Percentiles rank a stretch among this genome's conserved stretches.
These are phyloP conservation scores for Furcasterigmium furcatum DNA, from an alignment of 2,329 filamentous ascomycete species.

Conservation along the genomic window DNA sequence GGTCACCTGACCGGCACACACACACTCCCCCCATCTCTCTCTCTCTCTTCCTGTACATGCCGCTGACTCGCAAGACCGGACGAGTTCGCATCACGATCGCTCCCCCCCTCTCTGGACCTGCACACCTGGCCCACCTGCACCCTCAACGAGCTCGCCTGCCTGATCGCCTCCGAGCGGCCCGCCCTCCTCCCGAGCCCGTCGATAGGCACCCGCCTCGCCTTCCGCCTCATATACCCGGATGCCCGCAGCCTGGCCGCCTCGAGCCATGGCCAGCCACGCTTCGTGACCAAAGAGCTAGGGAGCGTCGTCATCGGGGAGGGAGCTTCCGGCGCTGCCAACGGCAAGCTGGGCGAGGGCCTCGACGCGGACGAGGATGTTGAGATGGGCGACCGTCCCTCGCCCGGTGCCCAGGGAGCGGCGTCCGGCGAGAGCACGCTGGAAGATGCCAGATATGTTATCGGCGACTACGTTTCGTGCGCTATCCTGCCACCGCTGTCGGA, in stretches of 20 bases:
- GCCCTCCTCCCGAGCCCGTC: constrained; percentile 68
- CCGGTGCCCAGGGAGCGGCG: constrained; percentile 30
- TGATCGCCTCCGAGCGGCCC: constrained; percentile 62
- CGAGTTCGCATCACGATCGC: constrained; percentile 60
- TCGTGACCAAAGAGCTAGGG: constrained; percentile 77
- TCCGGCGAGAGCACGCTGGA: constrained; percentile 67
- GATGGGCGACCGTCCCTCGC: constrained; percentile 17
- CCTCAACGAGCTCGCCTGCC: constrained; percentile 74
- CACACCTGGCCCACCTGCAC: constrained; percentile 86
- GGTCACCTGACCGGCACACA: not conserved
- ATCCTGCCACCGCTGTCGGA: constrained; percentile 73
- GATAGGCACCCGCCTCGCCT: constrained; percentile 81
- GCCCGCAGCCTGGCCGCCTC: constrained; percentile 33
- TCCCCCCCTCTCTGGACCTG: constrained; percentile 70
- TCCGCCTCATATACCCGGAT: constrained; percentile 83
- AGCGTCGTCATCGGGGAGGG: constrained; percentile 72
- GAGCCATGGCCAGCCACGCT: constrained; percentile 47
- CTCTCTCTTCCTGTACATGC: not conserved
- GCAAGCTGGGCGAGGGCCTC: constrained; percentile 14
- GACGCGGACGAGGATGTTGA: constrained; percentile 32
- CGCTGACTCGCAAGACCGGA: constrained; percentile 51
- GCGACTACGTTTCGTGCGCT: constrained; percentile 83
- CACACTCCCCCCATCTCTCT: constrained; percentile 2
- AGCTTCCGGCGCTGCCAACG: constrained; percentile 38
- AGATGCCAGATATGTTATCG: constrained; percentile 79